Conservation (phyloP, 1,139 yeast genomes). For the Suhomyces bolitotheri region DNA sequence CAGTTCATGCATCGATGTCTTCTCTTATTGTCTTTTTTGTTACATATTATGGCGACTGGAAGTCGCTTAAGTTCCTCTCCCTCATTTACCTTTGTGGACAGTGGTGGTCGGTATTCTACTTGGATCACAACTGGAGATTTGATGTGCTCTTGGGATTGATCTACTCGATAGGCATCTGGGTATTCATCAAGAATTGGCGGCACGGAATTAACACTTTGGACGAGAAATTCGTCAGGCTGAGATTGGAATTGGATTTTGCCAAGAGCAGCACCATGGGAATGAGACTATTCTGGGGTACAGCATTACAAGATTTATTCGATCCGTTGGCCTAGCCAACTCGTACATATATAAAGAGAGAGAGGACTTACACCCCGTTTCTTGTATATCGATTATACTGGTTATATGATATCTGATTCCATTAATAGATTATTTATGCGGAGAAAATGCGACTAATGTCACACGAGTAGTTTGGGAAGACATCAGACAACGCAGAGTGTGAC, state of each 20-base stretch:
- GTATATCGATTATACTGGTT: no score
- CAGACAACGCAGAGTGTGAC: no score
- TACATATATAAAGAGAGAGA: neutral
- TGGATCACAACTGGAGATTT: slow-evolving; percentile 21
- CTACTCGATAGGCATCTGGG: slow-evolving; percentile 16
- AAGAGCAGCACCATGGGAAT: slow-evolving; percentile 18
- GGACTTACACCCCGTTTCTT: no score
- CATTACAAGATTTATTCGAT: slow-evolving; percentile 17
- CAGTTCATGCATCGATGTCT: slow-evolving; percentile 19
- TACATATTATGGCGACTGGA: slow-evolving; percentile 16
- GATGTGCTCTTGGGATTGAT: slow-evolving; percentile 19
- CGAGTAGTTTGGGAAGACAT: no score
- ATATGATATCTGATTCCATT: no score
- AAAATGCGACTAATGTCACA: no score
- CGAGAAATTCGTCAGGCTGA: slow-evolving; percentile 14
- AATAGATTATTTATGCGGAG: no score
- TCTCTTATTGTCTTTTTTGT: slow-evolving; percentile 18
- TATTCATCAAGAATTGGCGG: slow-evolving; percentile 14
- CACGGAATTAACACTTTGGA: slow-evolving; percentile 15
- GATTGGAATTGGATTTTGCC: slow-evolving; percentile 14
- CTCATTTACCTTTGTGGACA: slow-evolving; percentile 16
- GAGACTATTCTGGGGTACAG: slow-evolving; percentile 18
- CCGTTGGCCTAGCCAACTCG: slow-evolving; percentile 13
- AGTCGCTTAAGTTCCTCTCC: slow-evolving; percentile 12
- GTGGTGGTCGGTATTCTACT: slow-evolving; percentile 22